Percentiles rank a stretch among this genome's conserved stretches.
Conservation (phyloP, 2,329 filamentous ascomycete species). For the Calonectria pseudoturangicola region DNA sequence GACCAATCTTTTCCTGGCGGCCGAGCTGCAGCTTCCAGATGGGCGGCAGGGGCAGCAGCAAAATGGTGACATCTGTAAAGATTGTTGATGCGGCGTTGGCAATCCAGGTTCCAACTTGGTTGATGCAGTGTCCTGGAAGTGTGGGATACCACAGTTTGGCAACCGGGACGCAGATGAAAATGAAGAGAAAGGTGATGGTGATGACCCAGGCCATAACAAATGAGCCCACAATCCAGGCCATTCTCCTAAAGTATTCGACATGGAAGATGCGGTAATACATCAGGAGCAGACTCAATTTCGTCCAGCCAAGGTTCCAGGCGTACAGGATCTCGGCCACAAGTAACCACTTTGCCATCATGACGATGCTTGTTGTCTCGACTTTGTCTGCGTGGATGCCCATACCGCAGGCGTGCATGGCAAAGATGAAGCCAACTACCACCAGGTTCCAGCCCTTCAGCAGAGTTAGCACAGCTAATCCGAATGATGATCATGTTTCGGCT, state of each 20-base stretch:
- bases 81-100: slow-evolving; percentile 69
- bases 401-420: slow-evolving; percentile 66
- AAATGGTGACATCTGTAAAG: slow-evolving; percentile 66
- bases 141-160: slow-evolving; percentile 68
- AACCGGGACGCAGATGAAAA: slow-evolving; percentile 72
- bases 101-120: slow-evolving; percentile 70
- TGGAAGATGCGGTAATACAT: slow-evolving; percentile 74
- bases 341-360: slow-evolving; percentile 68
- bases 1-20: slow-evolving; percentile 64
- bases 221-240: slow-evolving; percentile 62
- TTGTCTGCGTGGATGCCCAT: slow-evolving; percentile 68
- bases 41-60: slow-evolving; percentile 65
- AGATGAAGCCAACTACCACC: slow-evolving; percentile 67
- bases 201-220: slow-evolving; percentile 69
- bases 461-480: neutral
- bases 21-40: slow-evolving; percentile 67
- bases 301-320: slow-evolving; percentile 67
- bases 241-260: slow-evolving; percentile 64
- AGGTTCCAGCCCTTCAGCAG: slow-evolving; percentile 62
- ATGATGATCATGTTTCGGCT: slow-evolving; percentile 1
- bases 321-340: slow-evolving; percentile 69
- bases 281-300: slow-evolving; percentile 69
- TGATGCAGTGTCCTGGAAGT: slow-evolving; percentile 67
- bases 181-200: slow-evolving; percentile 67
- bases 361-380: slow-evolving; percentile 60